Evolutionary conservation across 106 monocot genomes (phyloP).

Genomic region (Dendrobium officinale): DNA sequence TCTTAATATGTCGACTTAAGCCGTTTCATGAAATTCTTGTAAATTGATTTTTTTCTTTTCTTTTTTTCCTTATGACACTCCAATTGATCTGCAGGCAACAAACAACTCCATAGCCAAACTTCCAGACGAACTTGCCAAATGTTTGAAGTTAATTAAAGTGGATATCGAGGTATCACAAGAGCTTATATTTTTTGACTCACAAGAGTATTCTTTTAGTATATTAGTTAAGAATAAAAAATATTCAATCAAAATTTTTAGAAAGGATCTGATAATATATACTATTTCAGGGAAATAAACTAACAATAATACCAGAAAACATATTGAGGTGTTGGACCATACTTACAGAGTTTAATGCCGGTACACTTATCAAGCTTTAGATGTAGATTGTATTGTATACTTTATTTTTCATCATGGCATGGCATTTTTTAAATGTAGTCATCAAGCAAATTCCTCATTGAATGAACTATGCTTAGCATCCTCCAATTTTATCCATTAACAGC

Average conservation of each 20-base stretch:
- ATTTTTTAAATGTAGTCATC: background rate
- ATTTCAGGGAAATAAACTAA: conserved; percentile 79
- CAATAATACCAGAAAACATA: conserved; percentile 49
- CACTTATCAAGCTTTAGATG: background rate
- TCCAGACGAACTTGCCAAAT: conserved; percentile 68
- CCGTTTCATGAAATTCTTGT: background rate
- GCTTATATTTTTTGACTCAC: background rate
- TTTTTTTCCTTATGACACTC: background rate
- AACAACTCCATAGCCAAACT: conserved; percentile 55
- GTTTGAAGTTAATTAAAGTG: conserved; percentile 67
- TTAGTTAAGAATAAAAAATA: background rate
- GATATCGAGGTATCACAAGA: conserved; percentile 70
- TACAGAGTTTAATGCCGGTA: conserved; percentile 89
- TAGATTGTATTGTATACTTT: background rate
- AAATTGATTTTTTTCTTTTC: background rate
- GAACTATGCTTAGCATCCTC: background rate
- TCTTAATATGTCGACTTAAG: background rate
- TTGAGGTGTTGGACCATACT: conserved; percentile 68
- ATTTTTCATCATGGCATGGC: background rate
- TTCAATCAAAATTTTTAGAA: background rate
- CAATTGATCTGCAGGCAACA: conserved; percentile 39
- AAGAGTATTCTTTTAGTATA: background rate
- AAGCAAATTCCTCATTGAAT: background rate
- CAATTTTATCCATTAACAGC: conserved; percentile 31
- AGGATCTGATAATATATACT: conserved; percentile 8